These are phyloP conservation scores for Xylaria sp. DNA, from an alignment of 2,329 filamentous ascomycete species.

Conservation along the genomic window DNA sequence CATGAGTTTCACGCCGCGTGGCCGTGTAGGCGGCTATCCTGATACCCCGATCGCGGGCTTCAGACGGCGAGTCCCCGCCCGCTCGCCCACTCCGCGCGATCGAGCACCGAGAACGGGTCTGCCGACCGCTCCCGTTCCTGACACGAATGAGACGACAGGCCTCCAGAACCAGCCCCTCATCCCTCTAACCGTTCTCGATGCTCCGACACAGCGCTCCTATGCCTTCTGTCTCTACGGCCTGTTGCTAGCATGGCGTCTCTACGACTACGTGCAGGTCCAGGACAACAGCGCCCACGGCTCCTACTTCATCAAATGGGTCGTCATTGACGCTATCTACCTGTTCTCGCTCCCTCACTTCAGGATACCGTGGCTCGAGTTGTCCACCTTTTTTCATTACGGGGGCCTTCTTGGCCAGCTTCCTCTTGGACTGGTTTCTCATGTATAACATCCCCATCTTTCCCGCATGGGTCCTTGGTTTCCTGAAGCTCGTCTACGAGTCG, in stretches of 20 bases:
- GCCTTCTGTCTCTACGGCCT: conserved; percentile 71
- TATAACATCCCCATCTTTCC: conserved; percentile 18
- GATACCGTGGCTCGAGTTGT: conserved; percentile 96
- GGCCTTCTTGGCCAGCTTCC: conserved; percentile 65
- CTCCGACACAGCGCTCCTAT: conserved; percentile 85
- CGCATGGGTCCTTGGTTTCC: conserved; percentile 61
- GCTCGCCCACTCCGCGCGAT: conserved; percentile 14
- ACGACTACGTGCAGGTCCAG: conserved; percentile 74
- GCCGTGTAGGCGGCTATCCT: conserved; percentile 77
- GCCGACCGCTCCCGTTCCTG: conserved; percentile 45
- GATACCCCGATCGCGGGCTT: conserved; percentile 58
- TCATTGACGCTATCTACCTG: conserved; percentile 78
- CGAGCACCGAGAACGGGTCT: conserved; percentile 26
- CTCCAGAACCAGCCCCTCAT: conserved; percentile 59
- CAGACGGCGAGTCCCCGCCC: conserved; percentile 32
- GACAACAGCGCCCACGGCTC: conserved; percentile 82
- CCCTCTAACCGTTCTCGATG: conserved; percentile 75
- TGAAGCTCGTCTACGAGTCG: conserved; percentile 82
- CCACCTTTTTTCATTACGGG: conserved; percentile 64
- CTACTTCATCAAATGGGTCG: conserved; percentile 90
- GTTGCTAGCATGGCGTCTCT: conserved; percentile 76
- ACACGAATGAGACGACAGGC: conserved; percentile 21
- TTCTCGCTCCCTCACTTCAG: conserved; percentile 80
- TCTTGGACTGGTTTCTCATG: conserved; percentile 68
- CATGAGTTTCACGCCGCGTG: conserved; percentile 75